These are phyloP conservation scores for Scheffersomyces ergatensis DNA, from an alignment of 805 yeast species.

Conservation along the genomic window DNA sequence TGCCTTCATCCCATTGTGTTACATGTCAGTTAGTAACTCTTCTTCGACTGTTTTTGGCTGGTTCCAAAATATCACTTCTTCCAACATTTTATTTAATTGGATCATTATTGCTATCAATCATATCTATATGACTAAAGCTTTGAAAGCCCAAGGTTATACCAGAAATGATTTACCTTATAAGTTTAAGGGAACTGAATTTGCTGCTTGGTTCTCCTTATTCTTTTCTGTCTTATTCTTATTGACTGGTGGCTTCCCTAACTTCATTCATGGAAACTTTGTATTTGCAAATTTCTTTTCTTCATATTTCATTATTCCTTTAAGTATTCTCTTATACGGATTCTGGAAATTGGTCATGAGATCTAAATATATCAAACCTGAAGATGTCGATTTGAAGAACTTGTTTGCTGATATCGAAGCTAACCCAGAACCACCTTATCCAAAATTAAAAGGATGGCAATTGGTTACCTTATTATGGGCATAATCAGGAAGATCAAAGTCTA, in stretches of 20 bases:
- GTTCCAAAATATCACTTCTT: slow-evolving; percentile 31
- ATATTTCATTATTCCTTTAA: slow-evolving; percentile 42
- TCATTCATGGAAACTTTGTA: slow-evolving; percentile 37
- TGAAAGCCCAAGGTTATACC: slow-evolving; percentile 38
- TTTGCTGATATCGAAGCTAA: slow-evolving; percentile 22
- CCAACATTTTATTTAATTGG: slow-evolving; percentile 30
- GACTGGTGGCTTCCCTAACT: slow-evolving; percentile 36
- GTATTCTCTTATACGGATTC: slow-evolving; percentile 27
- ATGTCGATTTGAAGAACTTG: slow-evolving; percentile 23
- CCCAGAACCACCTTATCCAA: slow-evolving; percentile 25
- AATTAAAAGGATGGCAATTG: slow-evolving; percentile 18
- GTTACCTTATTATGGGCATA: slow-evolving; percentile 10
- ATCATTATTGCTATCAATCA: slow-evolving; percentile 27
- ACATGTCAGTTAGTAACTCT: slow-evolving; percentile 21
- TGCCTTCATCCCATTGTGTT: slow-evolving; percentile 35
- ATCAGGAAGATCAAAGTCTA: no score
- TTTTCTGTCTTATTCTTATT: slow-evolving; percentile 31
- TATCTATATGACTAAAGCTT: slow-evolving; percentile 27
- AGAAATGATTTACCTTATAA: slow-evolving; percentile 31
- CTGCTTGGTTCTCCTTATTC: slow-evolving; percentile 32
- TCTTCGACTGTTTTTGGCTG: slow-evolving; percentile 31
- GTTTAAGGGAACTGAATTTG: slow-evolving; percentile 27
- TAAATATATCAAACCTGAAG: slow-evolving; percentile 29
- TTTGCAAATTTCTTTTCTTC: slow-evolving; percentile 40
- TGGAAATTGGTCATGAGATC: slow-evolving; percentile 40